These are phyloP conservation scores for Corrigiola litoralis DNA, from an alignment of 179 eudicot species.

Conservation along the genomic window DNA sequence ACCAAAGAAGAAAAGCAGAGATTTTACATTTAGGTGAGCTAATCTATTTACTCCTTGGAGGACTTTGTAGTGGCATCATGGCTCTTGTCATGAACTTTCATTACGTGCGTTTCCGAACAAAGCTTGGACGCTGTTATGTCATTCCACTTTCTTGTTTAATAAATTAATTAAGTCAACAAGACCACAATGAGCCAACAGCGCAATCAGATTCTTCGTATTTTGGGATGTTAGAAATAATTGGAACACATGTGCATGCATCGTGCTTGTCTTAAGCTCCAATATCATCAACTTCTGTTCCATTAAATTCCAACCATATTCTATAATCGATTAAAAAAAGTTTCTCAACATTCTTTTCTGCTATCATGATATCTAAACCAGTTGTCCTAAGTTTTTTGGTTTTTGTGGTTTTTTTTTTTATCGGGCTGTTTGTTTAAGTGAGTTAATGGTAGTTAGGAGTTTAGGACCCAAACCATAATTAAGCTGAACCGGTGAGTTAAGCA, in stretches of 20 bases:
- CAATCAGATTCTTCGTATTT: neutral
- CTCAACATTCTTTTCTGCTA: conserved; percentile 28
- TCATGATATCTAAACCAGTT: conserved; percentile 10
- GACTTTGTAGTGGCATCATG: conserved; percentile 3
- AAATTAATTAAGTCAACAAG: conserved; percentile 5
- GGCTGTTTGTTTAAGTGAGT: neutral
- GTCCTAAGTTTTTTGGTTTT: conserved; percentile 2
- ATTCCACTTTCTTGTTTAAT: neutral
- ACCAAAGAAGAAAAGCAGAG: neutral
- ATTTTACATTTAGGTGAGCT: conserved; percentile 33
- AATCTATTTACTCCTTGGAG: conserved; percentile 16
- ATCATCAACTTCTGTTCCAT: no score
- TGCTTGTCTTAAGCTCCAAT: no score
- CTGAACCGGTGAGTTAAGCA: neutral
- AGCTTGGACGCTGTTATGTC: no score
- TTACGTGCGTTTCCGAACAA: conserved; percentile 11
- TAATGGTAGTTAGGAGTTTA: neutral
- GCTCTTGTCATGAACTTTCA: neutral
- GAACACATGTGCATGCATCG: conserved; percentile 30
- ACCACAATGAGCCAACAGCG: neutral
- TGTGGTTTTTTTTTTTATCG: neutral
- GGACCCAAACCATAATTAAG: neutral
- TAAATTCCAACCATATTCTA: conserved; percentile 20
- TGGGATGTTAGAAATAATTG: conserved; percentile 12
- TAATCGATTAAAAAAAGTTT: conserved; percentile 4